Evolutionary conservation across 768 basidiomycete genomes (phyloP).

Genomic region (Agaricus bisporus): DNA sequence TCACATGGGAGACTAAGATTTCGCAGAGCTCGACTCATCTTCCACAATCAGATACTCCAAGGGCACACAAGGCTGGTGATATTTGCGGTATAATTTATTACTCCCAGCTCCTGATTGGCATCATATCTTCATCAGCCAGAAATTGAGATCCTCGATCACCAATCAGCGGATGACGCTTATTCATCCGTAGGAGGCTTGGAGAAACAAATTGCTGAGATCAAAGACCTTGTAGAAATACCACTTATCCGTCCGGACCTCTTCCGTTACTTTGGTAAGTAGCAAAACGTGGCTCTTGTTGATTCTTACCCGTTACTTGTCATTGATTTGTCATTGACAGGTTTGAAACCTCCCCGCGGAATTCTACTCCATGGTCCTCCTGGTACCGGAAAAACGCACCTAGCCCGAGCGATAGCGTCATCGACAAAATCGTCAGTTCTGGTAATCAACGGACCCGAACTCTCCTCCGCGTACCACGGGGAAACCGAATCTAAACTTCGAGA

Average conservation of each 20-base stretch:
- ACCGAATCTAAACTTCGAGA: slow-evolving; percentile 88
- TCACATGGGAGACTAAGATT: slow-evolving; percentile 65
- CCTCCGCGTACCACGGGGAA: slow-evolving; percentile 95
- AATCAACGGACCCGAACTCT: slow-evolving; percentile 93
- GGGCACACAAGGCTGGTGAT: slow-evolving; percentile 29
- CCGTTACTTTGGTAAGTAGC: slow-evolving; percentile 23
- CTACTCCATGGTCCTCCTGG: slow-evolving; percentile 94
- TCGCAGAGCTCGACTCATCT: slow-evolving; percentile 29
- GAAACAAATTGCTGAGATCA: slow-evolving; percentile 80
- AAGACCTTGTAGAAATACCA: slow-evolving; percentile 29
- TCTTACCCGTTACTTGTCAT: background rate
- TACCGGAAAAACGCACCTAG: slow-evolving; percentile 96
- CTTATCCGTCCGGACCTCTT: slow-evolving; percentile 27
- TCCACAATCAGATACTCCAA: slow-evolving; percentile 14
- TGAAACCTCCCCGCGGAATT: slow-evolving; percentile 96
- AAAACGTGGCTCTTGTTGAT: background rate
- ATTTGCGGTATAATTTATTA: slow-evolving; percentile 10
- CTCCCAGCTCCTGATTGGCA: background rate
- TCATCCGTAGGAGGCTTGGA: slow-evolving; percentile 81
- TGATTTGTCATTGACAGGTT: slow-evolving; percentile 32
- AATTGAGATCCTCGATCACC: slow-evolving; percentile 41
- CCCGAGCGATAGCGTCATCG: slow-evolving; percentile 87
- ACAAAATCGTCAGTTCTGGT: slow-evolving; percentile 84
- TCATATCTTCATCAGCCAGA: slow-evolving; percentile 27
- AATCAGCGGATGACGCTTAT: slow-evolving; percentile 53